These are phyloP conservation scores for Ambrosia trifida DNA, from an alignment of 129 eudicot species.

Conservation along the genomic window DNA sequence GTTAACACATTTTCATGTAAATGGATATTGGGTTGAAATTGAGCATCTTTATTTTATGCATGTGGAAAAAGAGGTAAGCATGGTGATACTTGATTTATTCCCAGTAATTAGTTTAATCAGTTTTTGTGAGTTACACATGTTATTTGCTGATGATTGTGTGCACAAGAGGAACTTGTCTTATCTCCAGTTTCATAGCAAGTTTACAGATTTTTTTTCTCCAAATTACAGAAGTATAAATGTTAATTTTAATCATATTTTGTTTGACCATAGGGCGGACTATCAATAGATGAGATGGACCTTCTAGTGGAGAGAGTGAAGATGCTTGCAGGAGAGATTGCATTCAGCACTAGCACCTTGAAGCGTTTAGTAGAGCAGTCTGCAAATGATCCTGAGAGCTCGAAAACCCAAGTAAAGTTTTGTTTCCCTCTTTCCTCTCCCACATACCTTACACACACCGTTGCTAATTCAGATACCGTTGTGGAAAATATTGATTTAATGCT, in stretches of 20 bases:
- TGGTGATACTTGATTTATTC: neutral
- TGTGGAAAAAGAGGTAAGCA: neutral
- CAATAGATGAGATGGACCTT: slow-evolving; percentile 90
- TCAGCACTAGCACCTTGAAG: slow-evolving; percentile 85
- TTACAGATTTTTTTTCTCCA: neutral
- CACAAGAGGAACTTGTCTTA: neutral
- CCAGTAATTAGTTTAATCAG: neutral
- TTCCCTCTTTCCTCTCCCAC: neutral
- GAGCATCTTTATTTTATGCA: neutral
- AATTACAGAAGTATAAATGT: slow-evolving; percentile 4
- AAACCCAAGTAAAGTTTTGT: slow-evolving; percentile 51
- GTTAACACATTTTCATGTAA: neutral
- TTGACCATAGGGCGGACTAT: slow-evolving; percentile 60
- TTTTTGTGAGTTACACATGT: neutral
- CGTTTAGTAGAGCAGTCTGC: slow-evolving; percentile 89
- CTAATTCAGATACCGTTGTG: slow-evolving; percentile 12
- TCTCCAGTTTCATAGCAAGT: slow-evolving; percentile 2
- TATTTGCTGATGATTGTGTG: slow-evolving; percentile 4
- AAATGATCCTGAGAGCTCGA: slow-evolving; percentile 86
- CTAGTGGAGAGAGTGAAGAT: slow-evolving; percentile 95
- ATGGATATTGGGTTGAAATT: neutral
- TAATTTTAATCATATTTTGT: slow-evolving; percentile 21
- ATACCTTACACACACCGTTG: neutral
- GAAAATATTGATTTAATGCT: slow-evolving; percentile 11
- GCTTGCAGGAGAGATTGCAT: slow-evolving; percentile 99